Conservation (phyloP, 2,329 filamentous ascomycete genomes). For the Pseudogymnoascus verrucosus region DNA sequence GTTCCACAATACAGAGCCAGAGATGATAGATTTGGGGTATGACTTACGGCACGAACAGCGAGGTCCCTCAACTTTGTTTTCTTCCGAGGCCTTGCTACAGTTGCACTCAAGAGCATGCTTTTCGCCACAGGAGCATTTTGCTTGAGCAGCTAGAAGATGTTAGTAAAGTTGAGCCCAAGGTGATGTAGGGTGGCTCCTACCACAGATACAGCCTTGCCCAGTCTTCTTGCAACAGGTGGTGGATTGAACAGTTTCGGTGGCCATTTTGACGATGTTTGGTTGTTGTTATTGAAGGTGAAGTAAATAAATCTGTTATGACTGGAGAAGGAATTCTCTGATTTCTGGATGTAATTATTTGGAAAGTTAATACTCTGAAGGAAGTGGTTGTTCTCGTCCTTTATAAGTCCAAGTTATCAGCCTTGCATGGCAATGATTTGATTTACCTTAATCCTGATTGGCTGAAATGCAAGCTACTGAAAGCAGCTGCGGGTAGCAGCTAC, state of each 20-base stretch:
- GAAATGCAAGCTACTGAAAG: not conserved
- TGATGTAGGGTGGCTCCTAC: constrained; percentile 3
- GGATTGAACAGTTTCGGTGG: constrained; percentile 22
- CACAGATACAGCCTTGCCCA: constrained; percentile 24
- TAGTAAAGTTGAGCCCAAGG: not conserved
- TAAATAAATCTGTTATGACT: not conserved
- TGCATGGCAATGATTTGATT: constrained; percentile 2
- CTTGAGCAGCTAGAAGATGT: constrained; percentile 45
- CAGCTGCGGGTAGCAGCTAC: not conserved
- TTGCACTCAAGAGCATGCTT: constrained; percentile 78
- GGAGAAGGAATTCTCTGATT: not conserved
- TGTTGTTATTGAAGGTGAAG: not conserved
- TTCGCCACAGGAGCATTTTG: constrained; percentile 83
- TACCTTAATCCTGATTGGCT: not conserved
- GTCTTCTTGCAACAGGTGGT: constrained; percentile 27
- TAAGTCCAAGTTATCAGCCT: constrained; percentile 4
- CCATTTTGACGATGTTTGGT: not conserved
- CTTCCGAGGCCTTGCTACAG: constrained; percentile 65
- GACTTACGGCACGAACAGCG: constrained; percentile 70
- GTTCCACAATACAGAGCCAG: not conserved
- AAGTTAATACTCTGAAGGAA: not conserved
- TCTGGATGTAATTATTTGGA: not conserved
- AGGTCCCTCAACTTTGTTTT: constrained; percentile 67
- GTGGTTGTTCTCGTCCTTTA: constrained; percentile 5
- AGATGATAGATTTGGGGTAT: constrained; percentile 31